Conservation (phyloP, 768 basidiomycete genomes). For the Kwoniella pini region DNA sequence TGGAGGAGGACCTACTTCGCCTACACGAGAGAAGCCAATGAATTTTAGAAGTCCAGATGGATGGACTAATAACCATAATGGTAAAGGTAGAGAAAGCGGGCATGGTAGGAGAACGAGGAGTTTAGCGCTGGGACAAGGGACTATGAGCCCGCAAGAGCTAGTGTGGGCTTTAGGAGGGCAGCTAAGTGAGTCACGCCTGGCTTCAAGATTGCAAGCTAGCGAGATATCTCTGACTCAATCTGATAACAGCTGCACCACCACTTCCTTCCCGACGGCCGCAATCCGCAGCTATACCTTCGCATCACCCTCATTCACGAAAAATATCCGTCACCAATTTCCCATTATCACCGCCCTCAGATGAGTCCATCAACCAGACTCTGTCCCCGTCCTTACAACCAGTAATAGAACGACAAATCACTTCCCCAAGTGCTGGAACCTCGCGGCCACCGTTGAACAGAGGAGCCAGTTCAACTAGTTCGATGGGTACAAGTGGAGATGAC, state of each 20-base stretch:
- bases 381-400: slow-evolving; percentile 10
- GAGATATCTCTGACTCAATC: slow-evolving; percentile 1
- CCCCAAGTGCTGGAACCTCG: slow-evolving; percentile 5
- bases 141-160: slow-evolving; percentile 49
- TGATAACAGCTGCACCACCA: slow-evolving; percentile 32
- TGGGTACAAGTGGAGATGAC: background rate
- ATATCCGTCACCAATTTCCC: slow-evolving; percentile 32
- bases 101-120: slow-evolving; percentile 35
- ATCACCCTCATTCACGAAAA: slow-evolving; percentile 55
- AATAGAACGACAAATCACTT: background rate
- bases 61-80: slow-evolving; percentile 23
- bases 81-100: slow-evolving; percentile 14
- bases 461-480: slow-evolving; percentile 10
- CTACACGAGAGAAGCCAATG: slow-evolving; percentile 20
- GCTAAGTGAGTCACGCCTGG: slow-evolving; percentile 21
- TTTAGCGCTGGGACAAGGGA: slow-evolving; percentile 40
- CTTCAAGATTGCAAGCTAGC: too few species aligned
- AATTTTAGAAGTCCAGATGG: slow-evolving; percentile 40
- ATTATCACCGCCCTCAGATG: slow-evolving; percentile 28
- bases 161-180: slow-evolving; percentile 45
- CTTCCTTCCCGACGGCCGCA: slow-evolving; percentile 35
- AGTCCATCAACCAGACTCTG: background rate
- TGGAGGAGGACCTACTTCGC: slow-evolving; percentile 4
- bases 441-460: slow-evolving; percentile 4
- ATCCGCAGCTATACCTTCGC: slow-evolving; percentile 27